phyloP scores from a whole-genome alignment of 805 yeast genomes.

The Wickerhamiella hasegawae region DNA sequence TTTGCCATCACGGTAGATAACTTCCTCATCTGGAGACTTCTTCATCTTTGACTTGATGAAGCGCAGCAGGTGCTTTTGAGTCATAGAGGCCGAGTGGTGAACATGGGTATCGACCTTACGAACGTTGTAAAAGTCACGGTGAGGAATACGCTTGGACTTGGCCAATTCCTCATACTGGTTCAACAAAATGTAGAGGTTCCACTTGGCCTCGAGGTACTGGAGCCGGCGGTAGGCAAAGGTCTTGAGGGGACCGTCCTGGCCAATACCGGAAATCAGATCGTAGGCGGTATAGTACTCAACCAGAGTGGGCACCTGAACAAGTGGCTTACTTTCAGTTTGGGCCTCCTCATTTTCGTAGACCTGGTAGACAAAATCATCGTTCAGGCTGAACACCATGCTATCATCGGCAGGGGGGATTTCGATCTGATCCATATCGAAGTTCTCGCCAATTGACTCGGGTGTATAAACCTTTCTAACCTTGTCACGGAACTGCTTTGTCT shows the following conservation, averaged over 20 bases:
- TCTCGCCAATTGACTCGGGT: conserved; percentile 27
- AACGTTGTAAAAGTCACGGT: conserved; percentile 91
- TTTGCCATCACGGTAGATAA: conserved; percentile 84
- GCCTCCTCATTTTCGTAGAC: conserved; percentile 29
- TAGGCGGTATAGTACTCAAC: conserved; percentile 75
- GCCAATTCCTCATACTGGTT: conserved; percentile 89
- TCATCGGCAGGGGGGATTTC: conserved; percentile 36
- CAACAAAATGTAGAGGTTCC: conserved; percentile 77
- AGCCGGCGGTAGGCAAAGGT: conserved; percentile 89
- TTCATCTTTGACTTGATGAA: conserved; percentile 90
- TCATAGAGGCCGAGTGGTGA: conserved; percentile 98
- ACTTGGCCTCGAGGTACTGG: conserved; percentile 88
- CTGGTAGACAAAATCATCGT: conserved; percentile 56
- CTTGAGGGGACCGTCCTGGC: conserved; percentile 92
- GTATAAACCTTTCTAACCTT: conserved; percentile 22
- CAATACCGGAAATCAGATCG: conserved; percentile 52
- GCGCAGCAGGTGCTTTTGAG: conserved; percentile 87
- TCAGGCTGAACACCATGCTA: conserved; percentile 28
- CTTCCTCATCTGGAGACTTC: conserved; percentile 73
- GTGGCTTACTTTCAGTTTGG: conserved; percentile 17
- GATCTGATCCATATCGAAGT: conserved; percentile 43
- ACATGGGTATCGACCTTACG: conserved; percentile 97
- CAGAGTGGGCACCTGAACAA: conserved; percentile 55
- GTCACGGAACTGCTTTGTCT: conserved; percentile 32
- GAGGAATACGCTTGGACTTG: conserved; percentile 84